phyloP scores from a whole-genome alignment of 2,329 filamentous ascomycete genomes.

The Phialemoniopsis sp. region DNA sequence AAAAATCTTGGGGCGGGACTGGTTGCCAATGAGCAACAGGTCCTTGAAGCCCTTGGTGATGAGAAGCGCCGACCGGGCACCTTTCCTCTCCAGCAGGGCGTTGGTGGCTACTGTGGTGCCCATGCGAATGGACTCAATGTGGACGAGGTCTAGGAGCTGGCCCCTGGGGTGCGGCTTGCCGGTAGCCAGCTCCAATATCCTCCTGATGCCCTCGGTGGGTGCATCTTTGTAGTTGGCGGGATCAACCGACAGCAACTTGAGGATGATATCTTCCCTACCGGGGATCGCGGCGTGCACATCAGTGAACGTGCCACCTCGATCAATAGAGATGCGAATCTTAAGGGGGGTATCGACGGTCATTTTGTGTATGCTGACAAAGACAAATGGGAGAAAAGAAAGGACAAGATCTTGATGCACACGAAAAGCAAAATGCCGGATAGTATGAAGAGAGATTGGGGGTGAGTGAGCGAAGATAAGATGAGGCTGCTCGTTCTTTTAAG shows the following conservation, averaged over 20 bases:
- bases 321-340: conserved; percentile 5
- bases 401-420: too few species aligned
- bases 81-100: conserved; percentile 9
- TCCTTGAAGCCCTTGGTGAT: conserved; percentile 9
- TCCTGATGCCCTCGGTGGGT: conserved; percentile 1
- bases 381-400: too few species aligned
- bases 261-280: conserved; percentile 60
- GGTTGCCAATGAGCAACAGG: conserved; percentile 6
- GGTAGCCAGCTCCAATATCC: neutral
- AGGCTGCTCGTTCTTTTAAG: neutral
- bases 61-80: conserved; percentile 8
- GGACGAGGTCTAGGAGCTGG: conserved; percentile 48
- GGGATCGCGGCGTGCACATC: conserved; percentile 60
- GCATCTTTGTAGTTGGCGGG: conserved; percentile 4
- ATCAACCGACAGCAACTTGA: conserved; percentile 22
- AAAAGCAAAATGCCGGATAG: neutral
- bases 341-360: conserved; percentile 1
- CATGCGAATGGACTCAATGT: conserved; percentile 11
- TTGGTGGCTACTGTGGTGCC: conserved; percentile 11
- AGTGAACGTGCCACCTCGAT: conserved; percentile 64
- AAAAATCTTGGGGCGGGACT: conserved; percentile 6
- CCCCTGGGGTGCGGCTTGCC: conserved; percentile 22
- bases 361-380: too few species aligned
- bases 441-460: neutral
- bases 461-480: neutral